phyloP scores from a whole-genome alignment of 164 flowering plant genomes.

The Chimonanthus praecox region DNA sequence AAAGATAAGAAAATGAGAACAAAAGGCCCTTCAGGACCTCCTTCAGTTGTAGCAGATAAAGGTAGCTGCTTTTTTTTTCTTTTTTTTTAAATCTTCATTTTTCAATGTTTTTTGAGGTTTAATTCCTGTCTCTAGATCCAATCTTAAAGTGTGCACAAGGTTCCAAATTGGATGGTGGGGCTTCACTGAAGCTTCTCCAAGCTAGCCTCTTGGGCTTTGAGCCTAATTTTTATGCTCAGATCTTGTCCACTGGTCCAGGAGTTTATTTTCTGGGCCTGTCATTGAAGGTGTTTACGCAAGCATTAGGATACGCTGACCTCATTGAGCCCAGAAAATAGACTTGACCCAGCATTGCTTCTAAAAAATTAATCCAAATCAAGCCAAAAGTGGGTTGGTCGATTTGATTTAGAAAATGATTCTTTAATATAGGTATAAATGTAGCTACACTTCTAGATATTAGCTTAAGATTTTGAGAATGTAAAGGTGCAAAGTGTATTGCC shows the following conservation, averaged over 20 bases:
- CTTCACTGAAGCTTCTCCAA: too few species aligned
- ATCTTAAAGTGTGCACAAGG: not conserved
- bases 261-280: too few species aligned
- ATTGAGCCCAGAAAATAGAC: too few species aligned
- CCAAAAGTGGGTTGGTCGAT: too few species aligned
- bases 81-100: not conserved
- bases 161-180: too few species aligned
- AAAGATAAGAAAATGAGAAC: slow-evolving; percentile 34
- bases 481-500: not conserved
- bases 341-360: too few species aligned
- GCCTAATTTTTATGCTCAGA: too few species aligned
- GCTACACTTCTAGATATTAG: not conserved
- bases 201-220: too few species aligned
- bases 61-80: slow-evolving; percentile 23
- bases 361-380: too few species aligned
- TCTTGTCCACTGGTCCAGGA: too few species aligned
- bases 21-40: slow-evolving; percentile 40
- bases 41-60: slow-evolving; percentile 32
- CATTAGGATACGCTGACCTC: too few species aligned
- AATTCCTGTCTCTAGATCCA: not conserved
- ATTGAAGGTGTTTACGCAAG: too few species aligned
- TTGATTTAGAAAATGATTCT: not conserved
- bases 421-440: not conserved
- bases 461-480: not conserved
- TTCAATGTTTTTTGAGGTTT: not conserved